phyloP scores from a whole-genome alignment of 176 grass and related monocot genomes.

The Bromus sterilis region DNA sequence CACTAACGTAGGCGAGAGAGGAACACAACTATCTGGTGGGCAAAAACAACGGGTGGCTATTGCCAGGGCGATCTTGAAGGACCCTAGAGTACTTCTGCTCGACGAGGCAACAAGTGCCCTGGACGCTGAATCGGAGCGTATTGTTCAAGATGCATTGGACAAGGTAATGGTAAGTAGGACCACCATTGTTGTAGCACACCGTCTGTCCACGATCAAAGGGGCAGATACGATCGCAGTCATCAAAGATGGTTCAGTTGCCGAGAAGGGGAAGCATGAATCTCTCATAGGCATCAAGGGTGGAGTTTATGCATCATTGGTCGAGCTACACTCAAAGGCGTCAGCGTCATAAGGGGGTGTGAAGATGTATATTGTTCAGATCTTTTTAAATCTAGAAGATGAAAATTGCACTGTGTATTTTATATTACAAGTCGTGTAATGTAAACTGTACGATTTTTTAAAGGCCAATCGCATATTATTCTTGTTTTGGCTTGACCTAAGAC shows the following conservation, averaged over 20 bases:
- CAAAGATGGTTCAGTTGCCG: conserved; percentile 33
- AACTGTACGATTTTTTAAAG: not conserved
- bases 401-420: not conserved
- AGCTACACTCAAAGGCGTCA: conserved; percentile 17
- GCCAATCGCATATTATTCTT: not conserved
- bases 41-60: conserved; percentile 57
- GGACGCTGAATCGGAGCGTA: conserved; percentile 44
- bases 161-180: conserved; percentile 30
- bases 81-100: conserved; percentile 44
- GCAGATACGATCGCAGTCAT: conserved; percentile 32
- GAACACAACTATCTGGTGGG: conserved; percentile 47
- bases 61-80: conserved; percentile 45
- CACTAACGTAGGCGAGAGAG: conserved; percentile 41
- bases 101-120: conserved; percentile 55
- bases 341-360: not conserved
- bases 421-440: not conserved
- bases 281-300: conserved; percentile 31
- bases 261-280: conserved; percentile 35
- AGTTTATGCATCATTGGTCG: conserved; percentile 33
- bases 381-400: not conserved
- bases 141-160: conserved; percentile 43
- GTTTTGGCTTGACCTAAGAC: not conserved
- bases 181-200: conserved; percentile 47
- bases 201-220: conserved; percentile 51
- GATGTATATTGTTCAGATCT: not conserved